Percentiles rank a stretch among this genome's conserved stretches.
phyloP scores from a whole-genome alignment of 129 eudicot species.

The Mikania micrantha region DNA sequence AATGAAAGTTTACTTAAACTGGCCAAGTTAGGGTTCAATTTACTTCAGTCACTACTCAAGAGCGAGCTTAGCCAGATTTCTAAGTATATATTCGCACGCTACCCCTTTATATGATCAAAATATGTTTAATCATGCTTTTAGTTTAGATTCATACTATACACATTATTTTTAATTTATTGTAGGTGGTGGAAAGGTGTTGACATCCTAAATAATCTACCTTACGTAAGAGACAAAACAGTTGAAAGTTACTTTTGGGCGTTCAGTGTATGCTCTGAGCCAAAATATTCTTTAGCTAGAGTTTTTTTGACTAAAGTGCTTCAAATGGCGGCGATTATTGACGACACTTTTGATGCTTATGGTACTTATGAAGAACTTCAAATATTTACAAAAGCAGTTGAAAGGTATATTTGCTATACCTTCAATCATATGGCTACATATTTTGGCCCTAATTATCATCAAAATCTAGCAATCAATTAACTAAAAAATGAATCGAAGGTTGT shows the following conservation, averaged over 20 bases:
- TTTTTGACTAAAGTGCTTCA: background rate
- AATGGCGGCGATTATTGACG: background rate
- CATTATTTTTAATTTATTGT: background rate
- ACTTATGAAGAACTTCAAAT: background rate
- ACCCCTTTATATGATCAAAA: background rate
- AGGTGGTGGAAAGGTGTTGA: constrained; percentile 4
- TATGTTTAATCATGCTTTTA: background rate
- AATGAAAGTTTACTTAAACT: background rate
- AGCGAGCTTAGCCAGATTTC: background rate
- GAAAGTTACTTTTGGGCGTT: constrained; percentile 7
- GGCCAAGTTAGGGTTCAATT: background rate
- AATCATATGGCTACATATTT: too few species aligned
- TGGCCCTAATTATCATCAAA: too few species aligned
- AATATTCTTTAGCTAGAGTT: background rate
- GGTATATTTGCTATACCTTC: background rate
- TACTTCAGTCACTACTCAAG: background rate
- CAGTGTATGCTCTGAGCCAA: background rate
- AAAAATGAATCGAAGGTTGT: background rate
- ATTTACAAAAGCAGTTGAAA: background rate
- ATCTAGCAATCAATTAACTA: background rate
- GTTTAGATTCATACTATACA: background rate
- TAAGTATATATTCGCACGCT: background rate
- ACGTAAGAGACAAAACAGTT: background rate
- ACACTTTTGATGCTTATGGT: constrained; percentile 8
- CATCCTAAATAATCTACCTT: background rate